Percentiles rank a stretch among this genome's conserved stretches.
phyloP scores from a whole-genome alignment of 768 basidiomycete genomes.

The Mycena sanguinolenta region DNA sequence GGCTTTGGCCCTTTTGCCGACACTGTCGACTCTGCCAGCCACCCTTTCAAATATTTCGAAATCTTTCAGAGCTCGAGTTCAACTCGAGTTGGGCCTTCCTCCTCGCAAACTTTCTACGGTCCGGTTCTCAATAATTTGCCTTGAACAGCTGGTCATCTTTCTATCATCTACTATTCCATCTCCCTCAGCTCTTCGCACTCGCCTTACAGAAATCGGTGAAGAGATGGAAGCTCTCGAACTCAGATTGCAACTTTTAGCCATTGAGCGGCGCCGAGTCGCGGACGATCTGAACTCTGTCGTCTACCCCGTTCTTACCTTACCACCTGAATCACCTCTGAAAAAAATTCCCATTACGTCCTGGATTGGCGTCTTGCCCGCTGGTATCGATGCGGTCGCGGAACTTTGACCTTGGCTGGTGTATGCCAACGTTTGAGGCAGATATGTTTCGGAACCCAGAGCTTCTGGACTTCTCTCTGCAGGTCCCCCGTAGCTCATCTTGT shows the following conservation, averaged over 20 bases:
- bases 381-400: background rate
- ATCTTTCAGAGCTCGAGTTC: too few relatives aligned
- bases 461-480: slow-evolving; percentile 14
- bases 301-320: slow-evolving; percentile 24
- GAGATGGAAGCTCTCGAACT: slow-evolving; percentile 22
- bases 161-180: too few relatives aligned
- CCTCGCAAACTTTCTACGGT: too few relatives aligned
- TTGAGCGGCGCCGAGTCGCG: background rate
- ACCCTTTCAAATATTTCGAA: too few relatives aligned
- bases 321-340: slow-evolving; percentile 15
- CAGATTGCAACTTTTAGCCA: background rate
- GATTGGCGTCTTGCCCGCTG: slow-evolving; percentile 1
- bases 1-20: too few relatives aligned
- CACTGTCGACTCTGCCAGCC: too few relatives aligned
- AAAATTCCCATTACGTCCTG: slow-evolving; percentile 14
- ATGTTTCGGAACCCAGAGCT: background rate
- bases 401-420: slow-evolving; percentile 17
- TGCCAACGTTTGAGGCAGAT: slow-evolving; percentile 23
- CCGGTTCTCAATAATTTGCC: too few relatives aligned
- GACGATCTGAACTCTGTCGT: background rate
- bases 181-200: slow-evolving; percentile 15
- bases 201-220: slow-evolving; percentile 13
- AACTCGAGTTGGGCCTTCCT: too few relatives aligned
- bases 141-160: too few relatives aligned
- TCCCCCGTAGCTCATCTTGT: background rate